phyloP scores from a whole-genome alignment of 345 rosid species.

The Populus ilicifolia region DNA sequence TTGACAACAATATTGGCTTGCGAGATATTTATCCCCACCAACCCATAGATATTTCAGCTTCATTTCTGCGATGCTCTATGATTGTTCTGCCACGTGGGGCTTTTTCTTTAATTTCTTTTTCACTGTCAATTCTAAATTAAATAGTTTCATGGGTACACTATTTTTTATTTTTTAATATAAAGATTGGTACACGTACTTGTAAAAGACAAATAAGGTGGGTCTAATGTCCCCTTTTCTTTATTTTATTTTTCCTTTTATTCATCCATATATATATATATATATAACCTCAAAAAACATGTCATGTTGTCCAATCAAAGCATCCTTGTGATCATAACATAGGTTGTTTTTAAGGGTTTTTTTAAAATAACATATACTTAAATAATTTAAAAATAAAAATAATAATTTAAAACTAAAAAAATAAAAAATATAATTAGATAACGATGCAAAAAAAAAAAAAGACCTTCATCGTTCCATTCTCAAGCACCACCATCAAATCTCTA shows the following conservation, averaged over 20 bases:
- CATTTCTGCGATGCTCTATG: too few species aligned
- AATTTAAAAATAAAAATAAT: too few species aligned
- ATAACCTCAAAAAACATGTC: neutral
- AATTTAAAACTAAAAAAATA: too few species aligned
- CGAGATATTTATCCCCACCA: neutral
- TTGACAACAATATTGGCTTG: neutral
- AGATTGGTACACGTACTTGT: neutral
- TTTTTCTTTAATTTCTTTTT: too few species aligned
- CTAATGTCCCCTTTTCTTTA: neutral
- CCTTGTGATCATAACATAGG: too few species aligned
- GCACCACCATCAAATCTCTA: neutral
- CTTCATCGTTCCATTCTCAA: neutral
- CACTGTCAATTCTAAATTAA: neutral
- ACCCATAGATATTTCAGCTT: neutral
- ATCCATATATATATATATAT: neutral
- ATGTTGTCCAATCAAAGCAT: neutral
- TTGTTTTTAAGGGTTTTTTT: too few species aligned
- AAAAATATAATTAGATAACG: too few species aligned
- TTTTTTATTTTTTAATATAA: too few species aligned
- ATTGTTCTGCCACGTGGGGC: neutral
- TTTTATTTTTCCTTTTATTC: neutral
- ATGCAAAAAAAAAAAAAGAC: too few species aligned
- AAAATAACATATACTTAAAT: too few species aligned
- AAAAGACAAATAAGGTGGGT: neutral
- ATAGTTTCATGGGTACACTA: neutral